Evolutionary conservation across 768 basidiomycete genomes (phyloP).

Genomic region (Collybiopsis confluens): DNA sequence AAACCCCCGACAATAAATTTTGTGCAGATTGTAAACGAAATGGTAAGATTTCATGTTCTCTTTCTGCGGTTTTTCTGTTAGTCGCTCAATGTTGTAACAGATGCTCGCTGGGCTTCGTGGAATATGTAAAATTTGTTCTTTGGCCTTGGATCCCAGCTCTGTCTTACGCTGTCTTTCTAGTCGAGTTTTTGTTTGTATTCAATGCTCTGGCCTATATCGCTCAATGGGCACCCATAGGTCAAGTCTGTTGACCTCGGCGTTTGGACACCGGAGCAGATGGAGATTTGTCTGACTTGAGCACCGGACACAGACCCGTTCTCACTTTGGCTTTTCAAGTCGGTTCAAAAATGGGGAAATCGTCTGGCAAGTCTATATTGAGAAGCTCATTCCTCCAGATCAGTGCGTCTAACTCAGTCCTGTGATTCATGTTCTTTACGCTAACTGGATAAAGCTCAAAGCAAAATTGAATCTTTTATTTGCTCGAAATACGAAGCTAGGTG

Average conservation of each 20-base stretch:
- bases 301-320: too few relatives aligned
- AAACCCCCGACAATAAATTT: conserved; percentile 84
- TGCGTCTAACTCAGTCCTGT: conserved; percentile 45
- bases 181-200: conserved; percentile 92
- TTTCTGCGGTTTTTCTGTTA: not conserved
- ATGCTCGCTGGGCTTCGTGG: conserved; percentile 98
- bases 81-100: conserved; percentile 34
- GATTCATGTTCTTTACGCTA: too few relatives aligned
- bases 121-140: conserved; percentile 60
- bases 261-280: conserved; percentile 98
- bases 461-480: conserved; percentile 96
- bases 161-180: too few relatives aligned
- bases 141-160: conserved; percentile 5
- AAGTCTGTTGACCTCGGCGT: conserved; percentile 96
- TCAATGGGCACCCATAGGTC: conserved; percentile 97
- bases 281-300: conserved; percentile 63
- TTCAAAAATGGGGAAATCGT: conserved; percentile 93
- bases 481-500: conserved; percentile 92
- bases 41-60: conserved; percentile 55
- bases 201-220: conserved; percentile 96
- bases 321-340: conserved; percentile 46
- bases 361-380: conserved; percentile 97
- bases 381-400: conserved; percentile 94
- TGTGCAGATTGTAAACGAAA: conserved; percentile 98
- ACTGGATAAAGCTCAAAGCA: too few relatives aligned